Evolutionary conservation across 257 asterid species (phyloP).

Genomic region (Solanum paucissectum): DNA sequence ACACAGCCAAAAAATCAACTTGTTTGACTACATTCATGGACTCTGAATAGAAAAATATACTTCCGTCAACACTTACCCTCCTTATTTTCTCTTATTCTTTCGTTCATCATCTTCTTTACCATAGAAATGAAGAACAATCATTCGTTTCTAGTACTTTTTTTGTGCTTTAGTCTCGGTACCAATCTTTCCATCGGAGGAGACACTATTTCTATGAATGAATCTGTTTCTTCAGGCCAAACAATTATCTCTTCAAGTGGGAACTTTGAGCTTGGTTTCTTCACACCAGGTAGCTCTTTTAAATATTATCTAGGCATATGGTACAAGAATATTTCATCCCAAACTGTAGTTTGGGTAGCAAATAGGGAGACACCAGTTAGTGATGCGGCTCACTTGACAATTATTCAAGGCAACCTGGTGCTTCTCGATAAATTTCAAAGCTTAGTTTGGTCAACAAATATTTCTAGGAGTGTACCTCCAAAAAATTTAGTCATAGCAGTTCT

Average conservation of each 20-base stretch:
- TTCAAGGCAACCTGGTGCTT: neutral
- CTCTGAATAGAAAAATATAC: no score
- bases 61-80: no score
- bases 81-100: no score
- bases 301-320: conserved; percentile 23
- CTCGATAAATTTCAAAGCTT: neutral
- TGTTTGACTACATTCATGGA: no score
- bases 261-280: conserved; percentile 4
- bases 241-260: neutral
- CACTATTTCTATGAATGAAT: conserved; percentile 2
- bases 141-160: neutral
- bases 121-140: neutral
- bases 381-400: neutral
- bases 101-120: neutral
- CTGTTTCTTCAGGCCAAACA: no score
- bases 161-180: neutral
- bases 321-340: neutral
- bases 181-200: conserved; percentile 19
- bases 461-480: neutral
- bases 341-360: neutral
- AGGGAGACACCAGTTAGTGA: neutral
- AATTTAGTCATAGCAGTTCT: neutral
- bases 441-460: neutral
- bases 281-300: neutral
- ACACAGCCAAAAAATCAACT: no score